Percentiles rank a stretch among this genome's conserved stretches.
Conservation (phyloP, 169 alveolate genomes). For the Plasmodium malariae region DNA sequence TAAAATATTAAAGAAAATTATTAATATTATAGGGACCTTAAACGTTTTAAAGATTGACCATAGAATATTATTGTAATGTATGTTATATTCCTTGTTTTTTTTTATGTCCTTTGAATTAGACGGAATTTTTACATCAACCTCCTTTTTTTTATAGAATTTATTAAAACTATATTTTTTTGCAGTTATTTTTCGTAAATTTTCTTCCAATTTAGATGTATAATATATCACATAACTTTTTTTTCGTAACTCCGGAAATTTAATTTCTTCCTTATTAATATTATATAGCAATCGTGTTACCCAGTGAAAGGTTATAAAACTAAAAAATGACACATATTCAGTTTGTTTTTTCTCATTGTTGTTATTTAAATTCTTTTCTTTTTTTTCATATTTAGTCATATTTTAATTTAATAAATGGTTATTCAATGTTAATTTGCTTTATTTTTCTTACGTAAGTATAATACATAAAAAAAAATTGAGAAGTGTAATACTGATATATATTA, state of each 20-base stretch:
- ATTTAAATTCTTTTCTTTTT: constrained; percentile 4
- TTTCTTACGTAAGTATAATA: neutral
- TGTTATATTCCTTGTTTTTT: constrained; percentile 21
- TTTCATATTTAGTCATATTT: constrained; percentile 28
- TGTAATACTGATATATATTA: neutral
- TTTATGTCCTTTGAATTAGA: constrained; percentile 7
- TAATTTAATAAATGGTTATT: neutral
- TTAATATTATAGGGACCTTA: constrained; percentile 36
- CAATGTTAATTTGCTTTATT: constrained; percentile 5
- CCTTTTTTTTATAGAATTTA: constrained; percentile 9
- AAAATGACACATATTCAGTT: constrained; percentile 23
- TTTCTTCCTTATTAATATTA: constrained; percentile 22
- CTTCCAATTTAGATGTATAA: constrained; percentile 46
- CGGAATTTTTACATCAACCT: neutral
- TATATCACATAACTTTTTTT: neutral
- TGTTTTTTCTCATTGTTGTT: constrained; percentile 16
- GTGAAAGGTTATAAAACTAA: constrained; percentile 43
- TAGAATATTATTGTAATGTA: constrained; percentile 43
- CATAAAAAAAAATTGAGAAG: neutral
- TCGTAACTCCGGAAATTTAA: constrained; percentile 37
- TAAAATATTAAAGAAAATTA: constrained; percentile 37
- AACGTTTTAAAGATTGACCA: constrained; percentile 63
- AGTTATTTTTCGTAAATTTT: constrained; percentile 35
- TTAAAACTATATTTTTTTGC: constrained; percentile 22
- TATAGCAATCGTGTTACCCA: constrained; percentile 44